A percentile compares a stretch with the other conserved stretches of the same genome.
phyloP scores from a whole-genome alignment of 148 eudicot species.

The Nepenthes gracilis region DNA sequence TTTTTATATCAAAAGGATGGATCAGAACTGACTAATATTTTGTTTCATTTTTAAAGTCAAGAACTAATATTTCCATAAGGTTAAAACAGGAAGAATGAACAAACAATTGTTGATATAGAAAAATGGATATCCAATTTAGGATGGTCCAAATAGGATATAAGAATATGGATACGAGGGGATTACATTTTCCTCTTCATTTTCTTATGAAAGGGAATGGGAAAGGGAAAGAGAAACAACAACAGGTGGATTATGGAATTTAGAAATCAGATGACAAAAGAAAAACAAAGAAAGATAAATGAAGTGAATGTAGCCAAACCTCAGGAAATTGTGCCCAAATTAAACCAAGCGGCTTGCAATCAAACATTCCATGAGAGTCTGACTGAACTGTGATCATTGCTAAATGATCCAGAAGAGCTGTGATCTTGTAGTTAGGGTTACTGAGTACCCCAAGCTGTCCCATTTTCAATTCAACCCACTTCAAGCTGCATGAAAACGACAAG shows the following conservation, averaged over 20 bases:
- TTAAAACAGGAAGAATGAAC: no score
- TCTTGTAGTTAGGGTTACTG: conserved; percentile 74
- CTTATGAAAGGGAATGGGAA: neutral
- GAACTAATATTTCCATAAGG: no score
- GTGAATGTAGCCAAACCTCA: conserved; percentile 36
- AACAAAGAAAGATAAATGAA: conserved; percentile 1
- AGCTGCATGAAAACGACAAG: conserved; percentile 36
- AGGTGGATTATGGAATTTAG: neutral
- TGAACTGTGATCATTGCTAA: conserved; percentile 93
- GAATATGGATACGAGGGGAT: no score
- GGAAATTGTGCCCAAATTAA: conserved; percentile 86
- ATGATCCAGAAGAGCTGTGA: conserved; percentile 92
- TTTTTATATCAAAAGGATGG: no score
- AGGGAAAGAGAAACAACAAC: neutral
- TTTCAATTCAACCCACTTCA: conserved; percentile 96
- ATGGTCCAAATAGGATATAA: no score
- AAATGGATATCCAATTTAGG: no score
- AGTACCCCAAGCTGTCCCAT: conserved; percentile 97
- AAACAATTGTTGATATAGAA: no score
- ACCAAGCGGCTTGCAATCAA: conserved; percentile 93
- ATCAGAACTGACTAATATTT: no score
- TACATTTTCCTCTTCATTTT: neutral
- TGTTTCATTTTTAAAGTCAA: no score
- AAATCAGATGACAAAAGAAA: neutral
- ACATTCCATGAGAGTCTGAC: conserved; percentile 76